A percentile compares a stretch with the other conserved stretches of the same genome.
Evolutionary conservation across 129 eudicot genomes (phyloP).

Genomic region (Artemisia argyi): DNA sequence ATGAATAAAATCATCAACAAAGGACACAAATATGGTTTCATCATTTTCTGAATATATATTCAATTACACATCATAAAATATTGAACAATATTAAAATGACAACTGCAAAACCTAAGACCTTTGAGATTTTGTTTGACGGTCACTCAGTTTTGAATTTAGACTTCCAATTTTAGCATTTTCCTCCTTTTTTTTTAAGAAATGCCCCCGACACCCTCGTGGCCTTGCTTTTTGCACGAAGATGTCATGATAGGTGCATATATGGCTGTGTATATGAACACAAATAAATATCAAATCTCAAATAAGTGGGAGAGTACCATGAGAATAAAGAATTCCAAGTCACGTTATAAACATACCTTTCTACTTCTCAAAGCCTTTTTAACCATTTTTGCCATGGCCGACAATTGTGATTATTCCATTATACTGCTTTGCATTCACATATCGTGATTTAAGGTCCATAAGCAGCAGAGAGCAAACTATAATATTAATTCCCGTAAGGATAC

Average conservation of each 20-base stretch:
- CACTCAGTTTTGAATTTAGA: conserved; percentile 22
- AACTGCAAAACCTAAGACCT: conserved; percentile 62
- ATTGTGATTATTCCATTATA: conserved; percentile 67
- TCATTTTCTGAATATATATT: no score
- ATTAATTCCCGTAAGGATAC: no score
- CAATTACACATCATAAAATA: no score
- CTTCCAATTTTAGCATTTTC: conserved; percentile 25
- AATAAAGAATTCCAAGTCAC: conserved; percentile 1
- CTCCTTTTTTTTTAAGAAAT: conserved; percentile 57
- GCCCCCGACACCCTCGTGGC: conserved; percentile 87
- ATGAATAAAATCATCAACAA: no score
- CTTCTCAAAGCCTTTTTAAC: conserved; percentile 39
- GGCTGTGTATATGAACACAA: conserved; percentile 53
- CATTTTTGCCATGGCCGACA: conserved; percentile 69
- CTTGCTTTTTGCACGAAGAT: conserved; percentile 88
- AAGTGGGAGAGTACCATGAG: background rate
- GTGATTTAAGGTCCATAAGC: no score
- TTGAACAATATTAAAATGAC: background rate
- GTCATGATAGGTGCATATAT: conserved; percentile 74
- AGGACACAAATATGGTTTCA: no score
- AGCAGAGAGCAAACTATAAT: no score
- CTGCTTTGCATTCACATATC: conserved; percentile 90
- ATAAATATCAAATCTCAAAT: conserved; percentile 6
- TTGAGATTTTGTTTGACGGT: conserved; percentile 53
- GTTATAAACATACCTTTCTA: conserved; percentile 57